Percentiles rank a stretch among this genome's conserved stretches.
Evolutionary conservation across 441 rosid genomes (phyloP).

Genomic region (Melianthus villosus): DNA sequence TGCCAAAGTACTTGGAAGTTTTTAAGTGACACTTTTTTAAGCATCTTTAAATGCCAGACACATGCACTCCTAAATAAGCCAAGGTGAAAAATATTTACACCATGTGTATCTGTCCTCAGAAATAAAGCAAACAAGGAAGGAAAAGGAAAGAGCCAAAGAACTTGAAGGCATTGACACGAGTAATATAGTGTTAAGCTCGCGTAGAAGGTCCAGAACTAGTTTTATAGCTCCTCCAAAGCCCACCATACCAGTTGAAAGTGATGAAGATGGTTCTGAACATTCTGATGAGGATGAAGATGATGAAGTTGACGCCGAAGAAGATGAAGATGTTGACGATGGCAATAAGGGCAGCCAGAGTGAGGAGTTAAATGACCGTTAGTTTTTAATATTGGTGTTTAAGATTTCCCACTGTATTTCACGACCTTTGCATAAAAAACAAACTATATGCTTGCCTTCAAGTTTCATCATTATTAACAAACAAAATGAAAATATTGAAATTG

Average conservation of each 20-base stretch:
- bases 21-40: too few relatives aligned
- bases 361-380: slow-evolving; percentile 29
- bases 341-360: slow-evolving; percentile 32
- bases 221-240: slow-evolving; percentile 52
- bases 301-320: slow-evolving; percentile 16
- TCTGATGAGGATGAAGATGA: slow-evolving; percentile 15
- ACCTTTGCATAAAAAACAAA: too few relatives aligned
- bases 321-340: slow-evolving; percentile 17
- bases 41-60: too few relatives aligned
- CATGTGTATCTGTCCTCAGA: slow-evolving; percentile 23
- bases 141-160: slow-evolving; percentile 61
- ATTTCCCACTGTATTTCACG: background rate
- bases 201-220: slow-evolving; percentile 58
- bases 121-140: slow-evolving; percentile 64
- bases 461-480: too few relatives aligned
- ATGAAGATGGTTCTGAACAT: slow-evolving; percentile 19
- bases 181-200: slow-evolving; percentile 69
- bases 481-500: too few relatives aligned
- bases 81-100: slow-evolving; percentile 1
- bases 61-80: background rate
- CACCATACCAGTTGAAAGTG: slow-evolving; percentile 33
- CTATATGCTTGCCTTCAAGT: too few relatives aligned
- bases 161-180: slow-evolving; percentile 81
- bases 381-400: background rate
- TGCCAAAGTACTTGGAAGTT: too few relatives aligned